These are phyloP conservation scores for Gastrolobium villosum DNA, from an alignment of 306 rosid species.

Conservation along the genomic window DNA sequence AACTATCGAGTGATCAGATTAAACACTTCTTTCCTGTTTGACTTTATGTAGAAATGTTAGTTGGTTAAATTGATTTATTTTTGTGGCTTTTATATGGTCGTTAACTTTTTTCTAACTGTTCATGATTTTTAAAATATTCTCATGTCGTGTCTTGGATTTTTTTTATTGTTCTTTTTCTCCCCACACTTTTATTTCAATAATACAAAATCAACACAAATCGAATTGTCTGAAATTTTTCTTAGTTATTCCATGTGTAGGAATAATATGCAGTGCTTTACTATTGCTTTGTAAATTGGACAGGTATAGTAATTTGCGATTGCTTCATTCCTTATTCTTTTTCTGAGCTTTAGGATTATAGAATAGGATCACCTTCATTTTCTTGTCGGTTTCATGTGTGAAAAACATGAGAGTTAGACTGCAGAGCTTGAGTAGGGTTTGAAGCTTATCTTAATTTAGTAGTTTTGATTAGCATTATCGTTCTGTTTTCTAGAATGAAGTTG, in stretches of 20 bases:
- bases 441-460: conserved; percentile 21
- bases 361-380: conserved; percentile 40
- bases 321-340: conserved; percentile 9
- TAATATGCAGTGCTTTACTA: conserved; percentile 19
- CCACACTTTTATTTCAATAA: not conserved
- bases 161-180: not conserved
- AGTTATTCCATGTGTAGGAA: conserved; percentile 2
- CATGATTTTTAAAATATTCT: conserved; percentile 33
- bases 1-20: conserved; percentile 33
- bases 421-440: conserved; percentile 39
- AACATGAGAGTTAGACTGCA: conserved; percentile 20
- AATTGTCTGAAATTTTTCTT: conserved; percentile 25
- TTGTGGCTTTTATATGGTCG: conserved; percentile 10
- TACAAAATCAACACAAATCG: conserved; percentile 13
- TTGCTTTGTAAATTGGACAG: conserved; percentile 6
- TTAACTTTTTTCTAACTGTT: conserved; percentile 22
- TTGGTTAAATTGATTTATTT: conserved; percentile 25
- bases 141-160: conserved; percentile 22
- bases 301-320: conserved; percentile 21
- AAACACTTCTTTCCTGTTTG: conserved; percentile 30
- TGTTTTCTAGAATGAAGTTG: conserved; percentile 37
- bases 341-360: conserved; percentile 32
- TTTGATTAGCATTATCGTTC: conserved; percentile 17
- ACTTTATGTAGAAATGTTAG: conserved; percentile 2
- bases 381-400: conserved; percentile 30